A percentile compares a stretch with the other conserved stretches of the same genome.
Conservation (phyloP, 169 alveolate genomes). For the Blepharisma undulans region DNA sequence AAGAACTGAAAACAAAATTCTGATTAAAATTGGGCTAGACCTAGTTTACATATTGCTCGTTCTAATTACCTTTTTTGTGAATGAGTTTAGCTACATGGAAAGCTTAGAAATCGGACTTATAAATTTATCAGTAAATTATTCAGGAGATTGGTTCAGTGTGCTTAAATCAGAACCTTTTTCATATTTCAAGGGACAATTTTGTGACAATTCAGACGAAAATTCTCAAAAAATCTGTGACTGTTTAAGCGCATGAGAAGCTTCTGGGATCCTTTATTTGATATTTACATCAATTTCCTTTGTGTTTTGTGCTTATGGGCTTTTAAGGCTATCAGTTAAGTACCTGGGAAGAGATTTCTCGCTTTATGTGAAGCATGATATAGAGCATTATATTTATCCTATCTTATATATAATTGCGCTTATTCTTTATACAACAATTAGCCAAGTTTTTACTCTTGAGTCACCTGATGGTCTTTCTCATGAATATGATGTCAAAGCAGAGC, state of each 20-base stretch:
- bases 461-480: background rate
- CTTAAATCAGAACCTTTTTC: background rate
- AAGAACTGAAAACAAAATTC: background rate
- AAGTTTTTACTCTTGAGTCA: background rate
- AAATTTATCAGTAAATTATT: background rate
- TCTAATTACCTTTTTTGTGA: background rate
- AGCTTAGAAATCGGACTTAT: background rate
- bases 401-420: background rate
- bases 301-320: background rate
- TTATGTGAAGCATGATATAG: background rate
- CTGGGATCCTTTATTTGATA: background rate
- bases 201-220: background rate
- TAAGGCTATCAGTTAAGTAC: background rate
- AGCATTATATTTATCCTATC: background rate
- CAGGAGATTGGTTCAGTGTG: background rate
- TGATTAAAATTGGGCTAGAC: background rate
- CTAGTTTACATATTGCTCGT: background rate
- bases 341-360: background rate
- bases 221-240: background rate
- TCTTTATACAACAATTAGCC: background rate
- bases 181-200: background rate
- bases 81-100: slow-evolving; percentile 1
- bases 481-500: background rate
- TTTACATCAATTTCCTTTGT: background rate
- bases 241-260: background rate